Conservation (phyloP, 1,139 yeast genomes). For the Yamadazyma friedrichii region DNA sequence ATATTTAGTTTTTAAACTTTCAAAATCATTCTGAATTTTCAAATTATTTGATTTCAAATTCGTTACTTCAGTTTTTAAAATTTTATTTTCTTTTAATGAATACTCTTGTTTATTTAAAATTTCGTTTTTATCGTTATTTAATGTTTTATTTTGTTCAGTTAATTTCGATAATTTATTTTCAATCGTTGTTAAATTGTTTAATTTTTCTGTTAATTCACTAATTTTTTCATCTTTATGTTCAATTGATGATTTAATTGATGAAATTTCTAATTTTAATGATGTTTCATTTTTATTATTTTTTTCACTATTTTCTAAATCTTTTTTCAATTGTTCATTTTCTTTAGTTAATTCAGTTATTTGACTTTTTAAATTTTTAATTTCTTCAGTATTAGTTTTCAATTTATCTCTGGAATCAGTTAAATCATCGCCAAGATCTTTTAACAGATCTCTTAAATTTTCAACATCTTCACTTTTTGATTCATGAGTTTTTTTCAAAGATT, state of each 20-base stretch:
- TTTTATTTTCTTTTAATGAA: constrained; percentile 33
- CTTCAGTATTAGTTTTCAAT: constrained; percentile 22
- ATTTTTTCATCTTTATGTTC: constrained; percentile 51
- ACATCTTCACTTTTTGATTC: constrained; percentile 48
- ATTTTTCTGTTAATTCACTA: constrained; percentile 37
- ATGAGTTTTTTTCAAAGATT: constrained; percentile 19
- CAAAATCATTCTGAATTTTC: constrained; percentile 46
- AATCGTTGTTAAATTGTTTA: constrained; percentile 37
- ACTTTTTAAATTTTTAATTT: constrained; percentile 7
- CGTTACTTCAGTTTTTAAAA: constrained; percentile 30
- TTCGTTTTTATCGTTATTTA: constrained; percentile 37
- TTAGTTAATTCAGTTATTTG: constrained; percentile 14
- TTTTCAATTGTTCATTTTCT: constrained; percentile 22
- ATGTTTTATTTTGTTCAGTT: constrained; percentile 28
- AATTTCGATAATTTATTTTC: constrained; percentile 36
- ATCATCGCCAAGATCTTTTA: constrained; percentile 72
- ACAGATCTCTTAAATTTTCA: constrained; percentile 65
- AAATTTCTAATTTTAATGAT: constrained; percentile 42
- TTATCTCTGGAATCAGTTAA: constrained; percentile 56
- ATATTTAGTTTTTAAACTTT: constrained; percentile 50
- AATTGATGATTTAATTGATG: constrained; percentile 37
- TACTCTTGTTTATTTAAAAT: constrained; percentile 42
- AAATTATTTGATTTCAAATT: constrained; percentile 54
- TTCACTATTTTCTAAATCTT: constrained; percentile 28
- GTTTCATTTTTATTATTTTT: constrained; percentile 38